These are phyloP conservation scores for Mimosa pudica DNA, from an alignment of 306 rosid genomes.

Conservation along the genomic window DNA sequence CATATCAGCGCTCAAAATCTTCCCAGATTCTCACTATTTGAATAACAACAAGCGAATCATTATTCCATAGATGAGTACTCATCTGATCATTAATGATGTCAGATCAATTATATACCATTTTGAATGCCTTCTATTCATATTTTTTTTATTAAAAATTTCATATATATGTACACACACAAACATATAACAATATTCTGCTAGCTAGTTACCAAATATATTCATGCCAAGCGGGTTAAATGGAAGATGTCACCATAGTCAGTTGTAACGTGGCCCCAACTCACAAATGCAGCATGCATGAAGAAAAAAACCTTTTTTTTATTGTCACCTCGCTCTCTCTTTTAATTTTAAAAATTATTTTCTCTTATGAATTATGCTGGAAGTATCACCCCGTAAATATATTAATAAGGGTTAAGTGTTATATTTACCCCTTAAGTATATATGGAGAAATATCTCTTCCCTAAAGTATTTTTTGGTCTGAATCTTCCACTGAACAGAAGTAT, in stretches of 20 bases:
- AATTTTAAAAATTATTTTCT: too few relatives aligned
- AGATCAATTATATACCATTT: neutral
- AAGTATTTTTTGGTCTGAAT: too few relatives aligned
- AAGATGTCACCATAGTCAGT: neutral
- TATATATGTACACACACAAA: neutral
- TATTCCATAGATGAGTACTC: neutral
- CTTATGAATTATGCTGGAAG: too few relatives aligned
- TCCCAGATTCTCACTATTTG: neutral
- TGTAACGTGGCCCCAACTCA: constrained; percentile 27
- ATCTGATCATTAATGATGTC: neutral
- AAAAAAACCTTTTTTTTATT: neutral
- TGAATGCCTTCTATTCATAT: neutral
- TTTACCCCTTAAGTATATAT: too few relatives aligned
- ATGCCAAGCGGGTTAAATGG: neutral
- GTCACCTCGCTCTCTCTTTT: neutral
- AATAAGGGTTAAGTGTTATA: too few relatives aligned
- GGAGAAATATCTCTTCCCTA: too few relatives aligned
- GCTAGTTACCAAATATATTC: neutral
- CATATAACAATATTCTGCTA: neutral
- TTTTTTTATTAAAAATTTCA: neutral
- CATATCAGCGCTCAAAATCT: neutral
- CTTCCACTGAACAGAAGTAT: too few relatives aligned
- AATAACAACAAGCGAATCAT: neutral
- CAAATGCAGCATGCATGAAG: neutral
- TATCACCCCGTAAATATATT: too few relatives aligned